phyloP scores from a whole-genome alignment of 148 eudicot genomes.

The Rheum nobile region DNA sequence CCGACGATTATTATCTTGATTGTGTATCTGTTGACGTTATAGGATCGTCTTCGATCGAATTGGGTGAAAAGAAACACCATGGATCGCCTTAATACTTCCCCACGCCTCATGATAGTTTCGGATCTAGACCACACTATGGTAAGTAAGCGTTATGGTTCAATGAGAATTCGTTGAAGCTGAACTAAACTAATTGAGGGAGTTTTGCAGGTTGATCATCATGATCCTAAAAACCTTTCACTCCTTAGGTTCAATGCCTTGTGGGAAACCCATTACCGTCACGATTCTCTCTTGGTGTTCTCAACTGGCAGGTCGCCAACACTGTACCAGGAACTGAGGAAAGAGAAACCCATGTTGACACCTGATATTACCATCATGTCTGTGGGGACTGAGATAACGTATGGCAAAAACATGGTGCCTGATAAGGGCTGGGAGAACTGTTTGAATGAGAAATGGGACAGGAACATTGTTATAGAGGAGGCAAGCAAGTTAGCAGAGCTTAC shows the following conservation, averaged over 20 bases:
- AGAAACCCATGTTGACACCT: slow-evolving; percentile 66
- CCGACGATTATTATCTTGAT: too few species aligned
- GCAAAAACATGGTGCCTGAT: slow-evolving; percentile 57
- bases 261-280: slow-evolving; percentile 61
- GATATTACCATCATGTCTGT: slow-evolving; percentile 69
- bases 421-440: slow-evolving; percentile 47
- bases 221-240: slow-evolving; percentile 42
- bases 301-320: slow-evolving; percentile 63
- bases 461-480: slow-evolving; percentile 40
- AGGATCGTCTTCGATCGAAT: background rate
- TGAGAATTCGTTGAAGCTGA: background rate
- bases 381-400: slow-evolving; percentile 74
- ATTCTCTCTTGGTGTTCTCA: slow-evolving; percentile 61
- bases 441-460: slow-evolving; percentile 54
- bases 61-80: slow-evolving; percentile 12
- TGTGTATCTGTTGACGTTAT: background rate
- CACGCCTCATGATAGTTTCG: slow-evolving; percentile 63
- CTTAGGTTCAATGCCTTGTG: slow-evolving; percentile 62
- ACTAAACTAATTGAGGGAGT: background rate
- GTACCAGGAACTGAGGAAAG: slow-evolving; percentile 52
- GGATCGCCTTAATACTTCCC: slow-evolving; percentile 44
- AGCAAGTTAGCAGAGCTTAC: slow-evolving; percentile 47
- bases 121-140: slow-evolving; percentile 80
- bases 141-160: background rate
- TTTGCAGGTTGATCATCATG: slow-evolving; percentile 69